Evolutionary conservation across 352 stramenopile genomes (phyloP).

Genomic region (Globisporangium spinosum): DNA sequence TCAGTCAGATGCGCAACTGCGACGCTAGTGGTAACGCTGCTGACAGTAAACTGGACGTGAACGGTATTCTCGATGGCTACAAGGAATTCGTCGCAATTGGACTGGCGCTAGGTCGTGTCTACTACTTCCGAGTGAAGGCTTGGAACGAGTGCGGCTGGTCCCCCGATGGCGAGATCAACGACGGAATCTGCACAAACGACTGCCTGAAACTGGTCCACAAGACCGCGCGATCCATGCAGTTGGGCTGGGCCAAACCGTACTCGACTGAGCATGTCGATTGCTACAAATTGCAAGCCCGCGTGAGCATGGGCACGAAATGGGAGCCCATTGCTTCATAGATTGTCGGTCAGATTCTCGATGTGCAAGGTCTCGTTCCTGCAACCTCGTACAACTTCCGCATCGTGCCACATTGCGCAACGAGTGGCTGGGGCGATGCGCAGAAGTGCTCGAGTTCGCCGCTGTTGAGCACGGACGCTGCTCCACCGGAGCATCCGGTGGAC

Average conservation of each 20-base stretch:
- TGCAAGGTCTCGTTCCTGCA: conserved; percentile 31
- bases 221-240: conserved; percentile 26
- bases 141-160: conserved; percentile 51
- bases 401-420: conserved; percentile 36
- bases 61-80: conserved; percentile 13
- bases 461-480: conserved; percentile 24
- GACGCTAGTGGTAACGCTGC: conserved; percentile 8
- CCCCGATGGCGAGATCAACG: conserved; percentile 39
- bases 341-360: conserved; percentile 21
- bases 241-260: conserved; percentile 57
- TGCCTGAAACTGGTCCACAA: conserved; percentile 34
- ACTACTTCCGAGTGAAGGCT: conserved; percentile 47
- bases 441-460: conserved; percentile 30
- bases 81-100: conserved; percentile 33
- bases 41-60: not conserved
- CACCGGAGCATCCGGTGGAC: conserved; percentile 34
- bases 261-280: conserved; percentile 40
- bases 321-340: conserved; percentile 21
- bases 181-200: conserved; percentile 54
- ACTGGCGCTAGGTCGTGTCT: conserved; percentile 39
- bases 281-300: conserved; percentile 41
- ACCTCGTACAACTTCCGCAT: conserved; percentile 50
- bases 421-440: conserved; percentile 32
- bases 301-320: conserved; percentile 40
- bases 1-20: conserved; percentile 22